phyloP scores from a whole-genome alignment of 805 yeast genomes.

The Metschnikowia chrysomelidarum region DNA sequence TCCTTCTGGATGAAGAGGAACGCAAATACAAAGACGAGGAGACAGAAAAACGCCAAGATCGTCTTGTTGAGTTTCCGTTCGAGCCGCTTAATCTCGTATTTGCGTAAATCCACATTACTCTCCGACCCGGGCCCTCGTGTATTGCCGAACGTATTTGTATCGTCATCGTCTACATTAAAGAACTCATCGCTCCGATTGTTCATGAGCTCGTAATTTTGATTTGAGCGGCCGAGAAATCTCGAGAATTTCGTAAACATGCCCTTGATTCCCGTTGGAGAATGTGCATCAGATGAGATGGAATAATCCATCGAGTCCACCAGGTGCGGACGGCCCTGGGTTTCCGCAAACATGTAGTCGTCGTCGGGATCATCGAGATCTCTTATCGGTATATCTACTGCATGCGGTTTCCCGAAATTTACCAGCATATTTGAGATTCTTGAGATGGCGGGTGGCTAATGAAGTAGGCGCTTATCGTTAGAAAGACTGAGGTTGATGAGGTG shows the following conservation, averaged over 20 bases:
- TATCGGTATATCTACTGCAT: constrained; percentile 52
- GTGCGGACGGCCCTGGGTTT: constrained; percentile 11
- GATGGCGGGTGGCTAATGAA: too few species aligned
- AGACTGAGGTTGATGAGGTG: too few species aligned
- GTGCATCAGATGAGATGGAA: too few species aligned
- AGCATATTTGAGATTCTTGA: constrained; percentile 6
- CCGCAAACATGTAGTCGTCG: constrained; percentile 31
- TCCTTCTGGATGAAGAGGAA: constrained; percentile 7
- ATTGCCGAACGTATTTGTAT: neutral
- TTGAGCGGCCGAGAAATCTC: constrained; percentile 5
- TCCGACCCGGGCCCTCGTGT: neutral
- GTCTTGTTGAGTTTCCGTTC: constrained; percentile 22
- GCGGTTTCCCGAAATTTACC: constrained; percentile 18
- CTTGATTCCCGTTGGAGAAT: too few species aligned
- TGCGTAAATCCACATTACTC: constrained; percentile 14
- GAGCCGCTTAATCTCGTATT: constrained; percentile 26
- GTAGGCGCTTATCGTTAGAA: too few species aligned
- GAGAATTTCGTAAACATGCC: constrained; percentile 24
- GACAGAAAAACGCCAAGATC: constrained; percentile 15
- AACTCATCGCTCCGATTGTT: constrained; percentile 7
- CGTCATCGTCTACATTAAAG: constrained; percentile 7
- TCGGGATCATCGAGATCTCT: constrained; percentile 50
- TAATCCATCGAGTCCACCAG: constrained; percentile 16
- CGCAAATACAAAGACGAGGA: constrained; percentile 13
- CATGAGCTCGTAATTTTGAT: constrained; percentile 10